Percentiles rank a stretch among this genome's conserved stretches.
phyloP scores from a whole-genome alignment of 768 basidiomycete genomes.

The Psilocybe cubensis region DNA sequence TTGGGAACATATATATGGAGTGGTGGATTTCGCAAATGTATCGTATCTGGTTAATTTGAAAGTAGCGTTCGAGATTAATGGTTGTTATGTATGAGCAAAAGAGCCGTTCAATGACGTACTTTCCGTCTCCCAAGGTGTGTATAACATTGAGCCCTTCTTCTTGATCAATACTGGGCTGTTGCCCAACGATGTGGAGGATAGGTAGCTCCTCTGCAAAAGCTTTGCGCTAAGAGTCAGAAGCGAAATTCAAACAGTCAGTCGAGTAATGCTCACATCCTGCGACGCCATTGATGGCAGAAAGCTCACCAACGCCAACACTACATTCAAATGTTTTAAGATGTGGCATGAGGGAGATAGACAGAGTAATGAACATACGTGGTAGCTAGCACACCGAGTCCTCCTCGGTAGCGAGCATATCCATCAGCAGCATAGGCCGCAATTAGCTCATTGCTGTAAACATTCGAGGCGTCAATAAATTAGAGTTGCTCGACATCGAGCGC shows the following conservation, averaged over 20 bases:
- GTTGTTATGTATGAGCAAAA: background rate
- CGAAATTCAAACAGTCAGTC: background rate
- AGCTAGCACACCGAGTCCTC: slow-evolving; percentile 8
- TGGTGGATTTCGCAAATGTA: slow-evolving; percentile 6
- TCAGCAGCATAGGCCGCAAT: slow-evolving; percentile 16
- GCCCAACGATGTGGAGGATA: slow-evolving; percentile 15
- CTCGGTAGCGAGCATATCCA: slow-evolving; percentile 13
- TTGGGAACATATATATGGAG: slow-evolving; percentile 9
- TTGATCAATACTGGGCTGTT: slow-evolving; percentile 5
- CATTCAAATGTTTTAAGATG: background rate
- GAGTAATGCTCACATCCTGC: slow-evolving; percentile 10
- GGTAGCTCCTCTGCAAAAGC: slow-evolving; percentile 17
- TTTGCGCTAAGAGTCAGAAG: background rate
- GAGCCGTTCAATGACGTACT: slow-evolving; percentile 3
- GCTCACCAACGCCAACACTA: slow-evolving; percentile 16
- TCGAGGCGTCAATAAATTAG: background rate
- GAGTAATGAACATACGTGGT: slow-evolving; percentile 12
- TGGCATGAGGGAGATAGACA: background rate
- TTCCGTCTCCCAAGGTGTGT: slow-evolving; percentile 17
- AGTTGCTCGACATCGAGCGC: background rate
- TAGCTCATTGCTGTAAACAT: slow-evolving; percentile 9
- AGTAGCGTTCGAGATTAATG: no score
- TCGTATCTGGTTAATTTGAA: slow-evolving; percentile 12
- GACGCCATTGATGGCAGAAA: slow-evolving; percentile 17
- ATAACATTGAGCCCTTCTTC: background rate